Percentiles rank a stretch among this genome's conserved stretches.
phyloP scores from a whole-genome alignment of 106 monocot species.

The Chionographis japonica region DNA sequence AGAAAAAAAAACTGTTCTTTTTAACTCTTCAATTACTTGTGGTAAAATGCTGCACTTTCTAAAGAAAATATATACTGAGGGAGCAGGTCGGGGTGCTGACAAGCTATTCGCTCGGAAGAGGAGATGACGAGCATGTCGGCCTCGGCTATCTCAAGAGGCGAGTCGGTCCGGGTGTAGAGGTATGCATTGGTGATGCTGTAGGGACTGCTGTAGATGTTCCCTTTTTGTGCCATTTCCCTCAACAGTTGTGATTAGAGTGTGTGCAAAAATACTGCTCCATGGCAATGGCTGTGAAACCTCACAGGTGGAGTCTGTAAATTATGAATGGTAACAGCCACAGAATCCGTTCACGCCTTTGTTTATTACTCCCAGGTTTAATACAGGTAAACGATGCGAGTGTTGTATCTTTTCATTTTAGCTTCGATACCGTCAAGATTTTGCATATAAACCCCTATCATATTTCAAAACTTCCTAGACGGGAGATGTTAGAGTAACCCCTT shows the following conservation, averaged over 20 bases:
- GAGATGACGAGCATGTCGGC: conserved; percentile 18
- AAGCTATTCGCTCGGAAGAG: conserved; percentile 20
- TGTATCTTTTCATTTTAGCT: no score
- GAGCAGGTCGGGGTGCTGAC: conserved; percentile 31
- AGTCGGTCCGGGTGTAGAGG: conserved; percentile 5
- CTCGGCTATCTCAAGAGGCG: conserved; percentile 19
- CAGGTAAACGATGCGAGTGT: no score
- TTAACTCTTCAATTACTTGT: not conserved
- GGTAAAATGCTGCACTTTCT: not conserved
- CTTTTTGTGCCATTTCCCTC: conserved; percentile 9
- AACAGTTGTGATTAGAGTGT: not conserved
- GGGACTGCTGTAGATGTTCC: conserved; percentile 20
- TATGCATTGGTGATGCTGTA: conserved; percentile 11
- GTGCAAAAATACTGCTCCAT: no score
- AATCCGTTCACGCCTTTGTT: no score
- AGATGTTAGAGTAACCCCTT: no score
- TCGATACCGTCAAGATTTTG: no score
- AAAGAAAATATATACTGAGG: not conserved
- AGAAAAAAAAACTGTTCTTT: conserved; percentile 2
- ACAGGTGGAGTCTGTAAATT: no score
- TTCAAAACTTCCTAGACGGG: no score
- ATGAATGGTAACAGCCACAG: no score
- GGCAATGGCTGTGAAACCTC: no score
- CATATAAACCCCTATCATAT: no score
- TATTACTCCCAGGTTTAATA: no score